Evolutionary conservation across 352 stramenopile genomes (phyloP).

Genomic region (Phytophthora citrophthora): DNA sequence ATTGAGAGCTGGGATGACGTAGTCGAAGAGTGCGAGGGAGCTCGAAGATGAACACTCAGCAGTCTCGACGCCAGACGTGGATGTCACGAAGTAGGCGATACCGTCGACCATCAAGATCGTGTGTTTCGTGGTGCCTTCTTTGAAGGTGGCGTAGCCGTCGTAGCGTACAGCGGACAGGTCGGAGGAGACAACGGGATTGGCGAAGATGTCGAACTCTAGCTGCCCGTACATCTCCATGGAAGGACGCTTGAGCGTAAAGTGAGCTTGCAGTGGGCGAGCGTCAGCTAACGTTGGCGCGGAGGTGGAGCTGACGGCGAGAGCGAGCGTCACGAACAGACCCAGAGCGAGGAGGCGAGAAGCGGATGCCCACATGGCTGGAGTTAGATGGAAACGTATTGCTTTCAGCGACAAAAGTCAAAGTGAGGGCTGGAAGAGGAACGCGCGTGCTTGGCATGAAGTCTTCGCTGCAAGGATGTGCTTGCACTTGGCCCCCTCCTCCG

Average conservation of each 20-base stretch:
- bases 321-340: conserved; percentile 8
- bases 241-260: conserved; percentile 40
- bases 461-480: conserved; percentile 7
- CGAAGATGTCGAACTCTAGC: conserved; percentile 41
- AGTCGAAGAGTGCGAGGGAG: conserved; percentile 30
- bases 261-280: conserved; percentile 33
- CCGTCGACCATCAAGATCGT: conserved; percentile 38
- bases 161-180: conserved; percentile 32
- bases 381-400: background rate
- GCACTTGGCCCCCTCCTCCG: conserved; percentile 14
- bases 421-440: conserved; percentile 5
- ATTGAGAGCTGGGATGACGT: conserved; percentile 29
- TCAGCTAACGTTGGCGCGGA: conserved; percentile 23
- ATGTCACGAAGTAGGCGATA: conserved; percentile 41
- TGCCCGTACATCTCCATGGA: conserved; percentile 43
- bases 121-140: conserved; percentile 26
- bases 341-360: conserved; percentile 6
- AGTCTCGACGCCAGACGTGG: conserved; percentile 5
- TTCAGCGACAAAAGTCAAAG: conserved; percentile 20
- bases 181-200: conserved; percentile 32
- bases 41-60: conserved; percentile 27
- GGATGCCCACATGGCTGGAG: conserved; percentile 6
- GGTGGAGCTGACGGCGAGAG: conserved; percentile 1
- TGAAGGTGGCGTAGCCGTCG: conserved; percentile 30
- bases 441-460: background rate